Conservation (phyloP, 106 monocot species). For the Dendrobium catenatum region DNA sequence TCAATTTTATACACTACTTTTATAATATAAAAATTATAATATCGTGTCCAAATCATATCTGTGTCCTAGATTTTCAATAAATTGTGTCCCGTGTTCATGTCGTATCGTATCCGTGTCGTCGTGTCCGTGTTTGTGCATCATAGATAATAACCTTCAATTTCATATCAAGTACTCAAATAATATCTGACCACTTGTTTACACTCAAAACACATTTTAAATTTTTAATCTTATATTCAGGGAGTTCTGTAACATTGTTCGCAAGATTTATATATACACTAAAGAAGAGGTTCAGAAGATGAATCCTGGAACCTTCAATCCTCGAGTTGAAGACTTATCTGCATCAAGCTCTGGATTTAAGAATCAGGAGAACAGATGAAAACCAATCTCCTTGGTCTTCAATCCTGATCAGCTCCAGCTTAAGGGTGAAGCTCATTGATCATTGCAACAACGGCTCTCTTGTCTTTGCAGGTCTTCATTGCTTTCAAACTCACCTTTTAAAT, state of each 20-base stretch:
- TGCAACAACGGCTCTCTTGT: no score
- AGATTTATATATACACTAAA: constrained; percentile 59
- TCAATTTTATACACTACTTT: no score
- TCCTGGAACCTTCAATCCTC: constrained; percentile 27
- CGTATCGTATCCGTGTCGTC: no score
- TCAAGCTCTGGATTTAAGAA: background rate
- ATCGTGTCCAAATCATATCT: no score
- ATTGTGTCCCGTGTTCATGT: no score
- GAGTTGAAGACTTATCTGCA: constrained; percentile 14
- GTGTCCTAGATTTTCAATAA: no score
- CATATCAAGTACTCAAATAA: background rate
- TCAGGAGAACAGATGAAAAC: background rate
- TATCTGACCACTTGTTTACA: background rate
- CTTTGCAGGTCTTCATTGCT: no score
- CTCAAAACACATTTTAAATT: background rate
- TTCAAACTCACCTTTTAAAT: no score
- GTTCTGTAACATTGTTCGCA: constrained; percentile 62
- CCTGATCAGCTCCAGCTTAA: no score
- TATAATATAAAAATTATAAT: no score
- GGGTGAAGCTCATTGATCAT: no score
- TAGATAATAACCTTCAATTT: background rate
- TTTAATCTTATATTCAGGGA: constrained; percentile 27
- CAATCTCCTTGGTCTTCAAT: background rate
- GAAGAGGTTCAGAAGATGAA: constrained; percentile 75
- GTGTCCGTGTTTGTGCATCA: no score